Conservation (phyloP, 805 yeast genomes). For the Barnettozyma populi region DNA sequence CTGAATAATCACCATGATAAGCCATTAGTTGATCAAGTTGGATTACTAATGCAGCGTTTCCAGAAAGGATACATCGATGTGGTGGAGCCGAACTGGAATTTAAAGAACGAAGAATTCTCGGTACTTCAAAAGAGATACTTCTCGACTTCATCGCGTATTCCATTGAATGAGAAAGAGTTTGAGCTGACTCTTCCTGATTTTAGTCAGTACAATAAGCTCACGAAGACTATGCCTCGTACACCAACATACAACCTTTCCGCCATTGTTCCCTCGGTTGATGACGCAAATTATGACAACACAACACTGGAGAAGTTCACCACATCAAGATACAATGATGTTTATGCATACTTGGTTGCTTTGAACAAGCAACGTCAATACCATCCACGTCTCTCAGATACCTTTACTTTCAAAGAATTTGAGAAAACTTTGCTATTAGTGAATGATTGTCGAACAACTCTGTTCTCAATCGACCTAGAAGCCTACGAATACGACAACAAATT, state of each 20-base stretch:
- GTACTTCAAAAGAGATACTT: not conserved
- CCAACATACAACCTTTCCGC: not conserved
- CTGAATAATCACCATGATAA: conserved; percentile 1
- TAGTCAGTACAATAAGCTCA: not conserved
- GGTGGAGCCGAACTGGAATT: no score
- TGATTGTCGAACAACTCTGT: conserved; percentile 1
- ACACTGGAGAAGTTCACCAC: conserved; percentile 1
- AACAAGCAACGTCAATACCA: not conserved
- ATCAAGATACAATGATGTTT: conserved; percentile 1
- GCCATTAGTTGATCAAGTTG: not conserved
- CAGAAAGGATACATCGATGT: not conserved
- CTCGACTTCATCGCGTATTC: not conserved
- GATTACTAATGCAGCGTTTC: not conserved
- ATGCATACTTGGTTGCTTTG: not conserved
- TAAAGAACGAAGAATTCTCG: not conserved
- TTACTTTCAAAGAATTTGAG: not conserved
- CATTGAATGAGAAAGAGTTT: not conserved
- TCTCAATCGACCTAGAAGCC: conserved; percentile 1
- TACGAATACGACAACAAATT: conserved; percentile 1
- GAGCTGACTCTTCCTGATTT: not conserved
- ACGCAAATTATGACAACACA: not conserved
- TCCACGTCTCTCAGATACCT: not conserved
- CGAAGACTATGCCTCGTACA: not conserved
- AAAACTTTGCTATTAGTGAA: not conserved
- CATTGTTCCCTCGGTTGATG: not conserved